phyloP scores from a whole-genome alignment of 2,329 filamentous ascomycete species.

The Pestalotiopsis sp. region DNA sequence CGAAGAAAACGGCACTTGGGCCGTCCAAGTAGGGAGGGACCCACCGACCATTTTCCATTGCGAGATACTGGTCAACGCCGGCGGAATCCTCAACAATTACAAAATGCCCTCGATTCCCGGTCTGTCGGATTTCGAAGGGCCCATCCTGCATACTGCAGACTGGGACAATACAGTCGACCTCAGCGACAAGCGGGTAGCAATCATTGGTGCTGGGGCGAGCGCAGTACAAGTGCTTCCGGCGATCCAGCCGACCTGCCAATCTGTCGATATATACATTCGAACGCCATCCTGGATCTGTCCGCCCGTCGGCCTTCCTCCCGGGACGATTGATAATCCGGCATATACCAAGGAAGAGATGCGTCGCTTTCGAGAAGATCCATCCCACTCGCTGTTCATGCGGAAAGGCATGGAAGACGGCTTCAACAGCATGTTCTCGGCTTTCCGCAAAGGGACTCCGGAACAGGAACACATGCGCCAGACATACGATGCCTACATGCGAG shows the following conservation, averaged over 20 bases:
- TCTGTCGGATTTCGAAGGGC: slow-evolving; percentile 51
- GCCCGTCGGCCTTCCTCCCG: not conserved
- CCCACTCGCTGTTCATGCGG: not conserved
- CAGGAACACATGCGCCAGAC: slow-evolving; percentile 7
- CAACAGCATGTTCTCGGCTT: not conserved
- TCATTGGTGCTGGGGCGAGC: slow-evolving; percentile 45
- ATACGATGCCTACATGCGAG: not conserved
- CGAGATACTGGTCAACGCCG: not conserved
- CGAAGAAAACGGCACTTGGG: not conserved
- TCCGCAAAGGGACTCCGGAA: not conserved
- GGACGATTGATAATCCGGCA: not conserved
- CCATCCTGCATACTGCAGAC: slow-evolving; percentile 55
- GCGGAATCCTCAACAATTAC: slow-evolving; percentile 28
- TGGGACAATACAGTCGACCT: slow-evolving; percentile 57
- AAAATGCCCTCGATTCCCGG: slow-evolving; percentile 56
- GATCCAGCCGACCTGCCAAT: not conserved
- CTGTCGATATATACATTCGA: not conserved
- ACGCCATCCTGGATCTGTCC: slow-evolving; percentile 3
- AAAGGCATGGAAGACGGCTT: slow-evolving; percentile 1
- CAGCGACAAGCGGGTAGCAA: slow-evolving; percentile 46
- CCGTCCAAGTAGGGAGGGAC: not conserved
- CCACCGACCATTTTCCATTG: not conserved
- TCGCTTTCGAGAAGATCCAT: not conserved
- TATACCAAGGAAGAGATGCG: not conserved
- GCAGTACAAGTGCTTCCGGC: slow-evolving; percentile 3